Base-by-base conservation (phyloP, 495 filamentous ascomycete genomes). In the Amorphotheca resinae region DNA sequence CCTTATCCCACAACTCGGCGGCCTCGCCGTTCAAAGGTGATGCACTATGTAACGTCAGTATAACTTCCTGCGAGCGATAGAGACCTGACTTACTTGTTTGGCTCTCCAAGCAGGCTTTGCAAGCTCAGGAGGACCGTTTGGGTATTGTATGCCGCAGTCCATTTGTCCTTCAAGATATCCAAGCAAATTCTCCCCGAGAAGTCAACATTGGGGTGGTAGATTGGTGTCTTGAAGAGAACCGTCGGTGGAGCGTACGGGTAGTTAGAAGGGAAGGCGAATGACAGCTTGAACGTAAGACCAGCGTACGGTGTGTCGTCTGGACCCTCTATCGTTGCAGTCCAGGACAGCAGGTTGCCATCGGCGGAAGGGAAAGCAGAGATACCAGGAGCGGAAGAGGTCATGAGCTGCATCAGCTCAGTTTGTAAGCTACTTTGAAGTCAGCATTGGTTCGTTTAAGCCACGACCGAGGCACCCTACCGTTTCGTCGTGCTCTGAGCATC, bases 151-250 rank as follows among this genome's bases (percentile, higher is more conserved):
- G 89, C 85, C 9, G 73, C 67, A 49, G 86, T 93, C 91, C 91
- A 96, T 66, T 94, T 94, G 58, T 95, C 91, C 69, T 94, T 95
- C 39, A 99, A 68, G 53, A 99, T 99, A 62, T 96, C 93, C 45
- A 99, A 69, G 60, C 87, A 94, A 62, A 94, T 93, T 41, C 85
- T 75, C 30, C 86, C 87, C 6, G 86, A 87, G 63, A 91, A 89
- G 60, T 93, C 87, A 48, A 95, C 81, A 51, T 95, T 94, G 18
- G 87, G 87, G 53, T 94, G 87, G 64, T 89, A 93, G 61, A 94
- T 93, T 11, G 85, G 84, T 0, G 87, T 93, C 59, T 82, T 87
- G 73, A 91, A 95, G 30, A 95, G 70, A 12, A 99, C 89, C 16
- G 81, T 84, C 1, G 91, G 91, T n/a, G 91, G 76, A 0, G 81